Evolutionary conservation across 441 rosid species (phyloP), one percentile per base, ranked within the genome.

Genomic region (Populus hybrid): DNA sequence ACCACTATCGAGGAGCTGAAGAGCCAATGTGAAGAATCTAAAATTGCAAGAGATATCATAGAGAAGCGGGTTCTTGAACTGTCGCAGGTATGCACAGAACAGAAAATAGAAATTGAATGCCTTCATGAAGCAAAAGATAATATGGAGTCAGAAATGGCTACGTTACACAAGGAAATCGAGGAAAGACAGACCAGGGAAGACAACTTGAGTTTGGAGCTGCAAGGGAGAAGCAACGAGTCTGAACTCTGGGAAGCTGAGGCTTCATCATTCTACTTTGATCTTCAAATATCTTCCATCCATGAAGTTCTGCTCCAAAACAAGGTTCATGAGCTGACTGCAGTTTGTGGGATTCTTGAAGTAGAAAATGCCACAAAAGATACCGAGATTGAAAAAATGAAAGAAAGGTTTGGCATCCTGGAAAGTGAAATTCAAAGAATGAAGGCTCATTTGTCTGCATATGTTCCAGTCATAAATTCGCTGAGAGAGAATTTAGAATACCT

Each of bases 381-480:
- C 63, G 90, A 90, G 88, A 87, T 89, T 76, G 88, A 88, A 18
- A 86, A 64, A 74, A 89, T 94, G 85, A 89, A 88, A 83, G 91
- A 84, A 85, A 89, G 82, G 65, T 84, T 89, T 77, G 77, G 77
- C 77, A 79, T 78, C 74, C 81, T 97, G 82, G 97, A 92, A 79
- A 84, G 82, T 77, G 91, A 85, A 77, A 84, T 90, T 77, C 90
- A 80, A 73, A 91, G 83, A 84, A 80, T 95, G 69, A 87, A 86
- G 76, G 86, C 83, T 84, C 91, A 88, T 73, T 76, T 90, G 83
- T 88, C 86, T 70, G 88, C 89, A 66, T 90, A 91, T 85, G 84
- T 77, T 78, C 89, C 94, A 40, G 91, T 87, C 35, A 82, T 92
- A 38, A 72, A 82, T 83, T 86, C 91, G 78, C 83, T 95, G 80